Conservation (phyloP, 2,329 filamentous ascomycete species). For the Daldinia eschscholtzii region DNA sequence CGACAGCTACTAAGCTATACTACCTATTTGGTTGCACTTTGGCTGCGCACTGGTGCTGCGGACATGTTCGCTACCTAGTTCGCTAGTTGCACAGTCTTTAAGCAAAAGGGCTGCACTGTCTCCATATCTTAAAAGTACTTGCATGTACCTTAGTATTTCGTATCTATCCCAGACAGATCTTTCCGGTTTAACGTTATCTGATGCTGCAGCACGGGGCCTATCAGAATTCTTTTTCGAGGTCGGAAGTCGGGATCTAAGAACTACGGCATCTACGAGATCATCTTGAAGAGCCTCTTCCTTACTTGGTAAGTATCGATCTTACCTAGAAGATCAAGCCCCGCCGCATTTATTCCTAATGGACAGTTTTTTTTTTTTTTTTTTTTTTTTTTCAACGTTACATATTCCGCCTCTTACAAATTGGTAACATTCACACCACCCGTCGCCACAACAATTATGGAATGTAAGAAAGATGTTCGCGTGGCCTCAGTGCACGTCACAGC, state of each 20-base stretch:
- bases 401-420: background rate
- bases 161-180: slow-evolving; percentile 14
- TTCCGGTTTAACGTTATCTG: slow-evolving; percentile 43
- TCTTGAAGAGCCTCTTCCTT: slow-evolving; percentile 31
- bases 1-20: background rate
- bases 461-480: background rate
- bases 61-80: background rate
- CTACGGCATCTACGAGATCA: slow-evolving; percentile 32
- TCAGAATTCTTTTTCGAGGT: slow-evolving; percentile 26
- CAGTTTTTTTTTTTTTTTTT: background rate
- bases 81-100: background rate
- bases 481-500: slow-evolving; percentile 22
- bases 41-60: background rate
- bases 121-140: slow-evolving; percentile 10
- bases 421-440: background rate
- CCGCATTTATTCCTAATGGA: slow-evolving; percentile 12
- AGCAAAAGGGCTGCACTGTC: background rate
- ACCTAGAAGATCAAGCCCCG: slow-evolving; percentile 13
- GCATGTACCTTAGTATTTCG: slow-evolving; percentile 8
- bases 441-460: slow-evolving; percentile 11
- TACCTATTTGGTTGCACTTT: background rate
- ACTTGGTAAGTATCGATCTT: slow-evolving; percentile 8
- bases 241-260: slow-evolving; percentile 34
- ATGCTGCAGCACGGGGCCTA: slow-evolving; percentile 37
- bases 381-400: background rate